Evolutionary conservation across 2,329 filamentous ascomycete genomes (phyloP).

Genomic region (Clarireedia hainanense): DNA sequence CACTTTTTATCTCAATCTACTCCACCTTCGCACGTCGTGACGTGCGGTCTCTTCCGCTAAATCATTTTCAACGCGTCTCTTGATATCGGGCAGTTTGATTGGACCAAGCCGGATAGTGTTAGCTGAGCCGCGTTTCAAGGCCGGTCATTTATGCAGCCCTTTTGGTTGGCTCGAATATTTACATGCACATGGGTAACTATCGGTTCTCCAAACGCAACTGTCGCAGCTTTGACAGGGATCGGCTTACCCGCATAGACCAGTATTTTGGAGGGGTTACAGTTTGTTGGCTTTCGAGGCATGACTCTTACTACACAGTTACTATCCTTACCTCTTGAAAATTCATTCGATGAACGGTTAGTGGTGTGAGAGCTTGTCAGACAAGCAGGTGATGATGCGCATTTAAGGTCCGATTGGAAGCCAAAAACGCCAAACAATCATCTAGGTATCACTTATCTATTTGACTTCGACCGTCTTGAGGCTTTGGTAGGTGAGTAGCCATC

Average conservation of each 20-base stretch:
- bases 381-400: background rate
- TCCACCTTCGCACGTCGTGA: background rate
- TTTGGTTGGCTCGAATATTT: constrained; percentile 5
- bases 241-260: background rate
- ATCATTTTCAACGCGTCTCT: constrained; percentile 5
- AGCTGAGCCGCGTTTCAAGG: constrained; percentile 17
- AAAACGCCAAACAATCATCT: background rate
- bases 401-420: background rate
- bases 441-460: background rate
- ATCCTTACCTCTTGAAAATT: background rate
- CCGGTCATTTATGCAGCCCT: constrained; percentile 5
- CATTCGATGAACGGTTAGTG: background rate
- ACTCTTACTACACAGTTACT: background rate
- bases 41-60: background rate
- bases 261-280: constrained; percentile 4
- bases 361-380: background rate
- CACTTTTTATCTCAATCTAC: background rate
- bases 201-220: constrained; percentile 6
- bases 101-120: constrained; percentile 5
- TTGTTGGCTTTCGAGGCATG: background rate
- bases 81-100: constrained; percentile 13
- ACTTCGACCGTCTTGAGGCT: too few relatives aligned
- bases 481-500: too few relatives aligned
- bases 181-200: background rate
- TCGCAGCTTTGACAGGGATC: constrained; percentile 7